A percentile compares a stretch with the other conserved stretches of the same genome.
Evolutionary conservation across 2,329 filamentous ascomycete genomes (phyloP).

Genomic region (Fusarium goolgardi): DNA sequence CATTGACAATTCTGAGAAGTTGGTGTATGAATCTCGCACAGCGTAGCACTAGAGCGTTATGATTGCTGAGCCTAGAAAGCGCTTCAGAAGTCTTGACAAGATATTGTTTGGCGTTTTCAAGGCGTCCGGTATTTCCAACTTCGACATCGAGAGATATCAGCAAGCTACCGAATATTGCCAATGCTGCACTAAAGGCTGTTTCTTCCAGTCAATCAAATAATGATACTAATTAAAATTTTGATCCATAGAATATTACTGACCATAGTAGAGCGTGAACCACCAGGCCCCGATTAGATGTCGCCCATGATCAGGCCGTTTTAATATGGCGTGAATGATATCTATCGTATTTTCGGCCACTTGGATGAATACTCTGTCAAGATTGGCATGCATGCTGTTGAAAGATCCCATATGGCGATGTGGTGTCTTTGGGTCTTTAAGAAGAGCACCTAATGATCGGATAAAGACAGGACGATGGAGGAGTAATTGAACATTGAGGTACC

Average conservation of each 20-base stretch:
- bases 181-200: conserved; percentile 24
- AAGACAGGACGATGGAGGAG: conserved; percentile 10
- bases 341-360: conserved; percentile 21
- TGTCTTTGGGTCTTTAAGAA: background rate
- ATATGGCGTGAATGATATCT: conserved; percentile 14
- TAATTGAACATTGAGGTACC: conserved; percentile 7
- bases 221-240: no score
- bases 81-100: conserved; percentile 1
- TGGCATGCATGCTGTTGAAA: conserved; percentile 18
- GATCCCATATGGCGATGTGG: background rate
- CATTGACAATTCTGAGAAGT: conserved; percentile 1
- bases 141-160: background rate
- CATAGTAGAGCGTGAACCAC: conserved; percentile 40
- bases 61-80: background rate
- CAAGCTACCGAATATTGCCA: conserved; percentile 27
- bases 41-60: conserved; percentile 1
- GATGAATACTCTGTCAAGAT: conserved; percentile 13
- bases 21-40: conserved; percentile 1
- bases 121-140: background rate
- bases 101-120: background rate
- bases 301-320: conserved; percentile 12
- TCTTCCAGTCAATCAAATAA: no score
- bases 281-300: conserved; percentile 29
- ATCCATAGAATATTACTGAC: conserved; percentile 10
- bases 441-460: background rate